Conservation (phyloP, 371 early-diverging fungal species). For the Synchytrium microbalum region DNA sequence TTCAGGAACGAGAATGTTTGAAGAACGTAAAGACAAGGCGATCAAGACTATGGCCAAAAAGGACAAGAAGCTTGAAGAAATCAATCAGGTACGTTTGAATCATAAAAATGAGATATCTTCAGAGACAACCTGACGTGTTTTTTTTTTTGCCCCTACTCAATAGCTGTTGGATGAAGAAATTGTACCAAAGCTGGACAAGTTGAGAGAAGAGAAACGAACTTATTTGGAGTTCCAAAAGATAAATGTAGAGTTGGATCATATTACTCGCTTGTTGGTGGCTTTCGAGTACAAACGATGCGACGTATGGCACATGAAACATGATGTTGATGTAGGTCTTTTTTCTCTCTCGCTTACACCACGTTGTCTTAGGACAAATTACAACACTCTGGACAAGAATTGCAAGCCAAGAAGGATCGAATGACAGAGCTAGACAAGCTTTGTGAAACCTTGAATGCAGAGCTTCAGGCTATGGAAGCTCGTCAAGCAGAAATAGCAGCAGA, state of each 20-base stretch:
- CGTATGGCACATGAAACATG: constrained; percentile 16
- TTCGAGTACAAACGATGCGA: constrained; percentile 57
- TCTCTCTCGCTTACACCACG: constrained; percentile 6
- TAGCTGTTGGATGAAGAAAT: constrained; percentile 84
- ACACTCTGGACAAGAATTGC: constrained; percentile 21
- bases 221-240: constrained; percentile 90
- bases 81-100: constrained; percentile 48
- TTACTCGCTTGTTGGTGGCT: constrained; percentile 71
- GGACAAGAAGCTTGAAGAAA: constrained; percentile 90
- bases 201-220: constrained; percentile 80
- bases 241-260: constrained; percentile 76
- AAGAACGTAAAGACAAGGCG: constrained; percentile 95
- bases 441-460: constrained; percentile 14
- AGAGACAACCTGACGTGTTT: constrained; percentile 4
- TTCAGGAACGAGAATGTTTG: constrained; percentile 97
- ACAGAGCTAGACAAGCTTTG: constrained; percentile 11
- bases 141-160: background rate
- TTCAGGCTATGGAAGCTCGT: constrained; percentile 20
- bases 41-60: constrained; percentile 90
- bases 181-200: constrained; percentile 83
- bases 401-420: constrained; percentile 28
- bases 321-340: background rate
- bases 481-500: constrained; percentile 18
- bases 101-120: background rate
- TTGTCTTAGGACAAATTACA: constrained; percentile 13